Evolutionary conservation across 2,329 filamentous ascomycete species (phyloP), one percentile per base, ranked within the genome.

Genomic region (Lachnellula suecica): DNA sequence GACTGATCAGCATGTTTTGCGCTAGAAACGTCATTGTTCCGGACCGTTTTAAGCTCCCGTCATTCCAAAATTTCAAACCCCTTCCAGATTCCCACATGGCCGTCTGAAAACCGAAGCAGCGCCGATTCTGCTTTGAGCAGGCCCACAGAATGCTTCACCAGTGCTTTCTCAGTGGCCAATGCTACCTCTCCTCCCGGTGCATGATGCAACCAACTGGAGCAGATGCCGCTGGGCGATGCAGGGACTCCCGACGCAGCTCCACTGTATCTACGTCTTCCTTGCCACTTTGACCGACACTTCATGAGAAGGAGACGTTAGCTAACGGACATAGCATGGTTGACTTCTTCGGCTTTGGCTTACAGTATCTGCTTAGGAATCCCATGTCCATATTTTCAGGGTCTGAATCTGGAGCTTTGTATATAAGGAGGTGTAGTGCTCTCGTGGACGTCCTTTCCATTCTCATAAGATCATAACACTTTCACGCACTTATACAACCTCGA

Each of bases 141-240:
- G 27, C 13, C 27, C 27, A 31, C 27, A 31, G 27, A 31, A 31
- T 31, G 13, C 27, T 31, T 31, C n/a, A n/a, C n/a, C n/a, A n/a
- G n/a, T n/a, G n/a, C n/a, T n/a, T n/a, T 31, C 27, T 31, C 27
- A 31, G 13, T 31, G 38, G 22, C 38, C 38, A 42, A 42, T 42
- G 38, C 15, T 20, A 17, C 20, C 38, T 42, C 19, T 19, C n/a
- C n/a, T n/a, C n/a, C n/a, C n/a, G n/a, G n/a, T n/a, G 17, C 15
- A 42, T 44, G 42, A 44, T 31, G 46, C 46, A 48, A 40, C 7
- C 13, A 25, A 15, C n/a, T n/a, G 46, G 37, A 41, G 35, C 46
- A 41, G 35, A n/a, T 11, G 22, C 34, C 31, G 19, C 5, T 19
- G 9, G 11, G 7, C 25, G n/a, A n/a, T 31, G 27, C 27, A 7